Percentiles rank a stretch among this genome's conserved stretches.
These are phyloP conservation scores for Meyerozyma sp. DNA, from an alignment of 1,139 yeast genomes.

Conservation along the genomic window DNA sequence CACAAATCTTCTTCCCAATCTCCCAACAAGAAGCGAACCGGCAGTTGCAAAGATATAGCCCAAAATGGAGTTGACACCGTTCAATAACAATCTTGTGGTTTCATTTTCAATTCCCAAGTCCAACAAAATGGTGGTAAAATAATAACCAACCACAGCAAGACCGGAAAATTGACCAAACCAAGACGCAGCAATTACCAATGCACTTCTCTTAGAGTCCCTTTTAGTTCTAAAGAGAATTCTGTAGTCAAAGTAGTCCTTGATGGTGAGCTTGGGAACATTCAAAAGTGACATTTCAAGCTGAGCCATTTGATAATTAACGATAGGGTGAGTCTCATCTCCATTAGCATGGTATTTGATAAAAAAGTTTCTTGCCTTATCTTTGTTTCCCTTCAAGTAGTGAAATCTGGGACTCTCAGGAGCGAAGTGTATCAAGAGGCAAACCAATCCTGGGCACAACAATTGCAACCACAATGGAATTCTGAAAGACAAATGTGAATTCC, in stretches of 20 bases:
- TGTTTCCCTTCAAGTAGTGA: conserved; percentile 34
- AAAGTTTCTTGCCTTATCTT: conserved; percentile 29
- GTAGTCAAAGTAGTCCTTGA: conserved; percentile 7
- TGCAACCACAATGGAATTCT: no score
- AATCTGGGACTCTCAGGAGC: conserved; percentile 50
- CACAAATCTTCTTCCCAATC: neutral
- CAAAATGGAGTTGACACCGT: conserved; percentile 12
- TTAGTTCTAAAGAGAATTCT: conserved; percentile 4
- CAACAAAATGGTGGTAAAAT: conserved; percentile 14
- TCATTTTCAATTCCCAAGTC: conserved; percentile 14
- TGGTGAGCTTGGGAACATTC: conserved; percentile 6
- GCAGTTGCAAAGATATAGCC: conserved; percentile 11
- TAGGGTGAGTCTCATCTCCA: conserved; percentile 13
- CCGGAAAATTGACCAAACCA: conserved; percentile 16
- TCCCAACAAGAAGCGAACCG: conserved; percentile 10
- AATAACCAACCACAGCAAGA: conserved; percentile 16
- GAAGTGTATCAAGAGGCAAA: no score
- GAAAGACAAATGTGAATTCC: conserved; percentile 4
- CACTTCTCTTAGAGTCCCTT: neutral
- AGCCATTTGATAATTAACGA: conserved; percentile 15
- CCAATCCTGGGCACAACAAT: no score
- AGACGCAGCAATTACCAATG: conserved; percentile 7
- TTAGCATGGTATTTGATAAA: conserved; percentile 18
- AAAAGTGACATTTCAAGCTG: conserved; percentile 11
- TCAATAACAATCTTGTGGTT: conserved; percentile 3